Evolutionary conservation across 169 alveolate genomes (phyloP), one percentile per base, ranked within the genome.

Genomic region (Plasmodium gonderi): DNA sequence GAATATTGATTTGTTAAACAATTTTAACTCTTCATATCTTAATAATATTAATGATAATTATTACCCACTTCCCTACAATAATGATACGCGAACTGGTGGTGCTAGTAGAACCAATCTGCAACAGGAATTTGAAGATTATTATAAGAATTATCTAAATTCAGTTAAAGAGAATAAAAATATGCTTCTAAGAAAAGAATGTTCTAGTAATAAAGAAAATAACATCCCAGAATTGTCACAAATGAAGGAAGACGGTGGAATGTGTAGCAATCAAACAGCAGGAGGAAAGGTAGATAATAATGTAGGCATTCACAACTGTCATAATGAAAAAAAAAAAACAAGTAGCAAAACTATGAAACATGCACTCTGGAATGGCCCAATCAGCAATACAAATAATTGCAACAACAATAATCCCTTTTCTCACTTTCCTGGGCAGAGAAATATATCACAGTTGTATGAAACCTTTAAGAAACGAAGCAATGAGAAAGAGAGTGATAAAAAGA

Each of bases 41-140:
- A 64, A 79, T 23, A 74, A 83, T 40, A 17, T 9, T 8, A 72
- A 74, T 9, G 67, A 80, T 26, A 33, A 11, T 2, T 80, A 80
- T 40, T 80, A 80, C 51, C 91, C 91, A 7, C 72, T 80, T 6
- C 91, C 91, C 1, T 83, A 69, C 42, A 40, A 83, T 49, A 42
- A 64, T 12, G n/a, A n/a, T n/a, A n/a, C n/a, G n/a, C 4, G n/a
- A 5, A 83, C 54, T 29, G 64, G 1, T 33, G 8, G 9, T 2
- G 1, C 74, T 4, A 83, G 40, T n/a, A 44, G 54, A 5, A 83
- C 92, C 1, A 83, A 72, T 31, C n/a, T 83, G 31, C 92, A 83
- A 20, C 92, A 83, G 26, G 92, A 83, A 72, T 83, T 83, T 72
- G 92, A 83, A 72, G 92, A 83, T n/a, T 83, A 83, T 17, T 83